Base-by-base conservation (phyloP, 2,329 filamentous ascomycete genomes). In the Scedosporium dehoogii region DNA sequence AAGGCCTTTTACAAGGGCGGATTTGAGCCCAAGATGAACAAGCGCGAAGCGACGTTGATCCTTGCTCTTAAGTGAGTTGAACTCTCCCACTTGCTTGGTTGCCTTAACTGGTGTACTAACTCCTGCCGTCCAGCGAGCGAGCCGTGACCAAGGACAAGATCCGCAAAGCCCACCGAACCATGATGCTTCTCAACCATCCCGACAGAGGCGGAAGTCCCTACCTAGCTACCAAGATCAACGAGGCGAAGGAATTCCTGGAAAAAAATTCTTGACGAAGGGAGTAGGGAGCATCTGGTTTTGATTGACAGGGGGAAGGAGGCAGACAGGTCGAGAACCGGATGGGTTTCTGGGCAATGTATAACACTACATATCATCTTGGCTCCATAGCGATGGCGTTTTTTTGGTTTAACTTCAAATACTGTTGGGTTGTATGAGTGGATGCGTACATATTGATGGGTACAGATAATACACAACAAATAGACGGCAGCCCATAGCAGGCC, bases 101-200 rank as follows among this genome's bases (percentile, higher is more conserved):
- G 21, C 33, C 10, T 21, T 21, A 41, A 7, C 7, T 16, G n/a
- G 3, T 21, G 23, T 51, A 7, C 58, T 60, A 60, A 60, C 41
- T 10, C 9, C 16, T 21, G 16, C 12, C 56, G 41, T 27, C 65
- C 65, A 97, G 92, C 66, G 94, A 99, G 78, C 85, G 92, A 65
- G 85, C 87, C 69, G 73, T 97, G 65, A 94, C 88, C 64, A 96
- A 96, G 77, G 93, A 97, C 57, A 94, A 96, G 73, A 81, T 99
- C 70, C 91, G 94, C 73, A 97, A 97, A 79, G 91, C 92, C 69
- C 94, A 99, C 77, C 88, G 94, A 66, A 91, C 88, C 62, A 85
- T 97, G 68, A 99, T 99, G 93, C 85, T 99, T 63, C 81, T 96
- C 67, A 99, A 99, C 81, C 94, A 99, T 75, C 94, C 94, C 66